These are phyloP conservation scores for Fusarium camptoceras DNA, from an alignment of 2,329 filamentous ascomycete species.

Conservation along the genomic window DNA sequence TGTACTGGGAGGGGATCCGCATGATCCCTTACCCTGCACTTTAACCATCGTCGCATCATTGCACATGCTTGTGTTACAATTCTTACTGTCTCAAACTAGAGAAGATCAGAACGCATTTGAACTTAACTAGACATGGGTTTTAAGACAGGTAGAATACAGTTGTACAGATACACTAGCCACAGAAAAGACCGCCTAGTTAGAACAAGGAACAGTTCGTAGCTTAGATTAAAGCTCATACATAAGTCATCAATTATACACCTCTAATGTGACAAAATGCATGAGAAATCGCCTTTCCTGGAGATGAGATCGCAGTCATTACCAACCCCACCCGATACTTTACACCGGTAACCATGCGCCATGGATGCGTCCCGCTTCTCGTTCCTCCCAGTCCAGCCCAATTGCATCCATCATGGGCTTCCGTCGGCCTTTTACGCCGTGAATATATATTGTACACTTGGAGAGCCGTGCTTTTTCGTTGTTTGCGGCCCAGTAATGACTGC, in stretches of 20 bases:
- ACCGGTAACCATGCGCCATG: constrained; percentile 40
- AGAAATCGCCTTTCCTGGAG: constrained; percentile 45
- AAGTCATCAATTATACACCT: constrained; percentile 41
- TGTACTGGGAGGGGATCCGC: background rate
- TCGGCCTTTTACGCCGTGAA: constrained; percentile 45
- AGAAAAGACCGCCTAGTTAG: background rate
- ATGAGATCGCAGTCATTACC: constrained; percentile 48
- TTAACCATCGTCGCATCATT: background rate
- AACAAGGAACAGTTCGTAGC: background rate
- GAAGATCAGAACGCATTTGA: background rate
- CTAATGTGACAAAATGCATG: constrained; percentile 47
- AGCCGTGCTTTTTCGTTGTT: constrained; percentile 20
- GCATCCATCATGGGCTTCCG: constrained; percentile 39
- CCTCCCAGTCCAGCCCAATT: constrained; percentile 34
- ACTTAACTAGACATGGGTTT: background rate
- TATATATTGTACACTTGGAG: constrained; percentile 47
- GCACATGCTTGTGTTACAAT: background rate
- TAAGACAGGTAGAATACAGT: background rate
- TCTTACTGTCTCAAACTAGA: background rate
- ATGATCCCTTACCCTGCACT: constrained; percentile 19
- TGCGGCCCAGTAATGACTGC: constrained; percentile 38
- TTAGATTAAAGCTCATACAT: constrained; percentile 31
- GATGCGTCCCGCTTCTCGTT: constrained; percentile 36
- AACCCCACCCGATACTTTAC: constrained; percentile 45
- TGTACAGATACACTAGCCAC: background rate